Evolutionary conservation across 2,329 filamentous ascomycete genomes (phyloP).

Genomic region (Fusarium verrucosum): DNA sequence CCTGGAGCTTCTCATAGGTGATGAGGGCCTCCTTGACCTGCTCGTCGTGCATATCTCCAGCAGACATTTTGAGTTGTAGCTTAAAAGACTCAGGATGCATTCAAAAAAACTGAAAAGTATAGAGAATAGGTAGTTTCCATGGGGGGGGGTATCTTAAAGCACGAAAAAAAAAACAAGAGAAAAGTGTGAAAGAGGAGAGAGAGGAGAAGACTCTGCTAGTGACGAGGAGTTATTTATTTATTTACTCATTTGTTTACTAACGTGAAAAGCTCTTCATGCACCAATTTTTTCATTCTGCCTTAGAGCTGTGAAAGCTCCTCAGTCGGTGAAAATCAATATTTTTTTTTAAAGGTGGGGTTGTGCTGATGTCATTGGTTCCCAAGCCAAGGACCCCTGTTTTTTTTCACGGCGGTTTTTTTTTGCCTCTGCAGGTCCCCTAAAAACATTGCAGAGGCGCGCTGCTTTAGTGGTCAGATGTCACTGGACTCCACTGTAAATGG

Average conservation of each 20-base stretch:
- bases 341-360: constrained; percentile 43
- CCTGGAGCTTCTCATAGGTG: constrained; percentile 79
- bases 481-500: constrained; percentile 28
- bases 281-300: constrained; percentile 1
- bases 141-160: constrained; percentile 25
- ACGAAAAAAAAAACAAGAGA: not conserved
- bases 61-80: constrained; percentile 47
- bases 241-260: constrained; percentile 28
- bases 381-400: constrained; percentile 35
- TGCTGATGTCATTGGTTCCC: constrained; percentile 45
- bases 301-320: constrained; percentile 25
- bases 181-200: constrained; percentile 7
- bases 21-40: constrained; percentile 51
- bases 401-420: constrained; percentile 23
- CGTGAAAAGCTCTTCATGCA: constrained; percentile 9
- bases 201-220: not conserved
- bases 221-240: constrained; percentile 28
- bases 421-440: constrained; percentile 25
- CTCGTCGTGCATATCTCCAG: constrained; percentile 49
- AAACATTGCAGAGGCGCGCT: constrained; percentile 19
- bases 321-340: constrained; percentile 39
- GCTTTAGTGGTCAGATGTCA: constrained; percentile 30
- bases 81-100: constrained; percentile 20
- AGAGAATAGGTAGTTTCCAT: too few species aligned
- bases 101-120: constrained; percentile 21